These are phyloP conservation scores for Eucalyptus marginata DNA, from an alignment of 345 rosid genomes.

Conservation along the genomic window DNA sequence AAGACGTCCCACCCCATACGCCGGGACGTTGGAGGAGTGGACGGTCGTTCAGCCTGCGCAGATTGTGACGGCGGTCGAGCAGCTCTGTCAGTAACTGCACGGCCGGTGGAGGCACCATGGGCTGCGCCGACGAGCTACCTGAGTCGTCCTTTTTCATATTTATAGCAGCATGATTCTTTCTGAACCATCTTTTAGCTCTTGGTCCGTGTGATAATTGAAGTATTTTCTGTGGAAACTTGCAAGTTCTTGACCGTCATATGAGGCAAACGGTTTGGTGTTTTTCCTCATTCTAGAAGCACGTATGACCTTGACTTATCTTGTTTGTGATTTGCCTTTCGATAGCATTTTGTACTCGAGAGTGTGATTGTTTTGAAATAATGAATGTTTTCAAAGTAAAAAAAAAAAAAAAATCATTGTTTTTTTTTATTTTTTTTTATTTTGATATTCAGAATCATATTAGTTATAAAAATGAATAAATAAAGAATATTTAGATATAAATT, in stretches of 20 bases:
- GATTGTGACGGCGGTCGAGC: constrained; percentile 88
- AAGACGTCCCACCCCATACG: constrained; percentile 96
- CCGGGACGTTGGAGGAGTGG: constrained; percentile 84
- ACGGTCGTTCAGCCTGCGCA: constrained; percentile 92
- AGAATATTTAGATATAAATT: no score
- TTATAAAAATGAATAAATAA: no score
- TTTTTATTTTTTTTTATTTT: no score
- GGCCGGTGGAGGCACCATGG: background rate
- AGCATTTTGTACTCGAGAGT: background rate
- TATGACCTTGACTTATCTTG: background rate
- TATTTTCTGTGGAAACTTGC: background rate
- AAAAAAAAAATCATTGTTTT: no score
- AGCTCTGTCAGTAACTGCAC: constrained; percentile 54
- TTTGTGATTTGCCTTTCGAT: background rate
- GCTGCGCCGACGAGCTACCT: background rate
- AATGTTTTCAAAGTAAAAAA: no score
- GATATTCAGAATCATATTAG: no score
- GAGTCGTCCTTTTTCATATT: background rate
- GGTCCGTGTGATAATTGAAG: background rate
- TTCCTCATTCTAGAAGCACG: background rate
- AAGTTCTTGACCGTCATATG: background rate
- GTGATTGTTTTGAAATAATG: background rate
- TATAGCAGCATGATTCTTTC: background rate
- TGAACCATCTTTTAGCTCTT: background rate
- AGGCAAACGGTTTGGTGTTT: background rate